A percentile compares a stretch with the other conserved stretches of the same genome.
Conservation (phyloP, 192 early-diverging fungal species). For the Coemansia sp. region DNA sequence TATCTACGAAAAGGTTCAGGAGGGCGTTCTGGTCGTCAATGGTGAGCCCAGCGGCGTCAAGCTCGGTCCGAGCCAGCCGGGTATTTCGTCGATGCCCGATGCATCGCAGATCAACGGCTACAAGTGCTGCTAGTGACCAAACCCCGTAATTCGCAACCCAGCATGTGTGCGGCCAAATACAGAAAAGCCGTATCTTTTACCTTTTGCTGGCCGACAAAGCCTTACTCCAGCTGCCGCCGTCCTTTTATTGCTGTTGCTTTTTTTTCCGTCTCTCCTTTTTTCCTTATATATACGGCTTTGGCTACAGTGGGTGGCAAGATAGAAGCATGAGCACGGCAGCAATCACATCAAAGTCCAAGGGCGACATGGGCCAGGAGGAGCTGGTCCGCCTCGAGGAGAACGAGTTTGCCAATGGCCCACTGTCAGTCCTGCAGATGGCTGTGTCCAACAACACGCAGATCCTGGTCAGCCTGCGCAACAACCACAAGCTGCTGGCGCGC, state of each 20-base stretch:
- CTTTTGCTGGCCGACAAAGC: background rate
- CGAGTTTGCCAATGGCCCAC: slow-evolving; percentile 94
- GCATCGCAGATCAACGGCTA: slow-evolving; percentile 39
- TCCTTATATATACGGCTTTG: no score
- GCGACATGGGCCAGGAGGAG: slow-evolving; percentile 63
- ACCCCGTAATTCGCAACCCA: no score
- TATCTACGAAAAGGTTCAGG: slow-evolving; percentile 74
- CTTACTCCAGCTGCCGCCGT: background rate
- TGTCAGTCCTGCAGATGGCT: slow-evolving; percentile 89
- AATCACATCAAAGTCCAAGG: slow-evolving; percentile 43
- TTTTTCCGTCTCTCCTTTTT: background rate
- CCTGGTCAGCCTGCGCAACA: slow-evolving; percentile 94
- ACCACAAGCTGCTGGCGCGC: slow-evolving; percentile 92
- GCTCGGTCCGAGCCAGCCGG: slow-evolving; percentile 57
- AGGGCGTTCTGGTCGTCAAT: slow-evolving; percentile 65
- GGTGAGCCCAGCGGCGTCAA: slow-evolving; percentile 62
- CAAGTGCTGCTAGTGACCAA: slow-evolving; percentile 33
- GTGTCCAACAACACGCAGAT: slow-evolving; percentile 96
- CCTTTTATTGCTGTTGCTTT: background rate
- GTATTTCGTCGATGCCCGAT: slow-evolving; percentile 55
- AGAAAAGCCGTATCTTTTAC: no score
- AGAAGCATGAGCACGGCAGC: slow-evolving; percentile 39
- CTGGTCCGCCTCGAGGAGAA: slow-evolving; percentile 82
- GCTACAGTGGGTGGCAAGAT: no score
- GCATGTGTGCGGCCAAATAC: no score